Conservation (phyloP, 2,329 filamentous ascomycete species). For the Sarocladium strictum region DNA sequence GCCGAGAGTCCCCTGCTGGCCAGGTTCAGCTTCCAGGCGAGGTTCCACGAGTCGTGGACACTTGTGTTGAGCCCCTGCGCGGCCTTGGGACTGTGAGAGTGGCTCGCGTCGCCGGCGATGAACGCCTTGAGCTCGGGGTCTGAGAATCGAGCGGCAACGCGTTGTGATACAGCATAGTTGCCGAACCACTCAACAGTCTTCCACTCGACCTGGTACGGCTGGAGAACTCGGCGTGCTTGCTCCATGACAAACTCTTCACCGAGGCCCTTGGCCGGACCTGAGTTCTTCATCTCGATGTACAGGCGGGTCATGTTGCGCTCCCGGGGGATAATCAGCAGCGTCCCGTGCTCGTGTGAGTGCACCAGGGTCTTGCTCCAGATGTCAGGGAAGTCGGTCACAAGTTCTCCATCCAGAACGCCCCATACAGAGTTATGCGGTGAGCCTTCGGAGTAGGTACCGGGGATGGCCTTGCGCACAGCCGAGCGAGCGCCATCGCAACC, state of each 20-base stretch:
- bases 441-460: slow-evolving; percentile 47
- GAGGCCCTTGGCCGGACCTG: slow-evolving; percentile 30
- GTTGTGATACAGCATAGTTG: slow-evolving; percentile 64
- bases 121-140: slow-evolving; percentile 58
- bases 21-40: slow-evolving; percentile 47
- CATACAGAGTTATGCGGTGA: slow-evolving; percentile 52
- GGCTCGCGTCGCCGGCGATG: slow-evolving; percentile 63
- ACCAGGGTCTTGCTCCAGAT: slow-evolving; percentile 70
- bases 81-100: slow-evolving; percentile 67
- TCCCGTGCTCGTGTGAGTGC: slow-evolving; percentile 60
- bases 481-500: slow-evolving; percentile 72
- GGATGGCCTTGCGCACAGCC: slow-evolving; percentile 60
- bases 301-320: slow-evolving; percentile 67
- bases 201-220: slow-evolving; percentile 52
- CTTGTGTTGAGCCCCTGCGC: slow-evolving; percentile 63
- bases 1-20: slow-evolving; percentile 50
- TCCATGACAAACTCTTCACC: slow-evolving; percentile 66
- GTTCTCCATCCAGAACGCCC: slow-evolving; percentile 66
- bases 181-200: slow-evolving; percentile 64
- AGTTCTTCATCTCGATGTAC: slow-evolving; percentile 51
- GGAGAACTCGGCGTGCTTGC: slow-evolving; percentile 55
- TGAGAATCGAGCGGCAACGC: slow-evolving; percentile 64
- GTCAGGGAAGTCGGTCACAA: slow-evolving; percentile 68
- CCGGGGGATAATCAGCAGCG: slow-evolving; percentile 67
- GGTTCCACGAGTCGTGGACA: slow-evolving; percentile 57